phyloP scores from a whole-genome alignment of 2,329 filamentous ascomycete genomes.

The Sporothrix variecibatus region DNA sequence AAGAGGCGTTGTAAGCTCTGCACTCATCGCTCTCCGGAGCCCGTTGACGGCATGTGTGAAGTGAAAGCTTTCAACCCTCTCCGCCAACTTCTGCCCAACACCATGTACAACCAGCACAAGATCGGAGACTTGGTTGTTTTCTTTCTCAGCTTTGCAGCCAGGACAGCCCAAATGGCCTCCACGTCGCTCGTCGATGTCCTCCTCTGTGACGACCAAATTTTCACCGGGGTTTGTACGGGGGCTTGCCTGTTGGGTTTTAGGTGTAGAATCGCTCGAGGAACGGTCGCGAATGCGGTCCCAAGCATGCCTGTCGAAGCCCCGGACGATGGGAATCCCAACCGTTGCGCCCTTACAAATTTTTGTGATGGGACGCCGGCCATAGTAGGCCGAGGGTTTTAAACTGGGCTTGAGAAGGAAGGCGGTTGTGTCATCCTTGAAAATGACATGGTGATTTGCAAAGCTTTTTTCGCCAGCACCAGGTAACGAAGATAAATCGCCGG shows the following conservation, averaged over 20 bases:
- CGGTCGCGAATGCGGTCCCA: conserved; percentile 73
- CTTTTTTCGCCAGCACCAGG: conserved; percentile 47
- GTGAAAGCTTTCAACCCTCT: conserved; percentile 92
- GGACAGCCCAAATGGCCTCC: conserved; percentile 45
- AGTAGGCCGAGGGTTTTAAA: conserved; percentile 80
- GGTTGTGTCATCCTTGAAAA: conserved; percentile 75
- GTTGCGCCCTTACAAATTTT: conserved; percentile 82
- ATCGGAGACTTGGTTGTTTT: conserved; percentile 74
- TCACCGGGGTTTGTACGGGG: neutral
- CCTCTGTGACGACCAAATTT: neutral
- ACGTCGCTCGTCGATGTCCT: neutral
- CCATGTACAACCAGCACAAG: conserved; percentile 90
- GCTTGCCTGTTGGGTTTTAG: neutral
- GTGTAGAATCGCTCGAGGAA: neutral
- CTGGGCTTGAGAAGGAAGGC: conserved; percentile 88
- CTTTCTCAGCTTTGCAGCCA: conserved; percentile 65
- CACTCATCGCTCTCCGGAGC: conserved; percentile 81
- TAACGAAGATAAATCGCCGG: conserved; percentile 40
- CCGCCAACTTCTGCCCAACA: conserved; percentile 93
- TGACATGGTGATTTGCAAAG: conserved; percentile 77
- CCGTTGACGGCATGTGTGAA: conserved; percentile 96
- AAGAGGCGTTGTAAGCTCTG: conserved; percentile 72
- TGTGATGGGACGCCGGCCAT: conserved; percentile 75
- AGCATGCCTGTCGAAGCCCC: conserved; percentile 76
- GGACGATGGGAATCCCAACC: conserved; percentile 83